phyloP scores from a whole-genome alignment of 2,329 filamentous ascomycete genomes.

The Neophaeococcomyces aloes region DNA sequence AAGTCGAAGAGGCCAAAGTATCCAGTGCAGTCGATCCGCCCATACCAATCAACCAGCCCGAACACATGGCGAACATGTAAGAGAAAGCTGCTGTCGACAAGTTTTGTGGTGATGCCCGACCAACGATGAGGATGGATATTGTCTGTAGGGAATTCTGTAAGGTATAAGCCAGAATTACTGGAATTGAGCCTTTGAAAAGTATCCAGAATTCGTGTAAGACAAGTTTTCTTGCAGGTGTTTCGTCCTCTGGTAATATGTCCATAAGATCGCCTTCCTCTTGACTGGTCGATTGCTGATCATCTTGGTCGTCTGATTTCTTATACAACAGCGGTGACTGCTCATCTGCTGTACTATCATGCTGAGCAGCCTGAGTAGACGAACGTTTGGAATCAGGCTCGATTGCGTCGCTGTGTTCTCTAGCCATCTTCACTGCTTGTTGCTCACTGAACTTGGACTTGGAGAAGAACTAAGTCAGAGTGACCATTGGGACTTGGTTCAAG shows the following conservation, averaged over 20 bases:
- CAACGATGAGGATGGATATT: constrained; percentile 68
- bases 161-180: constrained; percentile 74
- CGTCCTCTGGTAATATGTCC: constrained; percentile 19
- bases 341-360: constrained; percentile 22
- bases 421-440: too few species aligned
- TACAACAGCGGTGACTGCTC: constrained; percentile 37
- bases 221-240: constrained; percentile 27
- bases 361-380: not conserved
- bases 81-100: constrained; percentile 75
- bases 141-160: constrained; percentile 81
- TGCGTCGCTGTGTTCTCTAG: not conserved
- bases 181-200: constrained; percentile 58
- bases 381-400: too few species aligned
- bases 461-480: too few species aligned
- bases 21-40: constrained; percentile 80
- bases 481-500: too few species aligned
- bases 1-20: constrained; percentile 71
- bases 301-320: constrained; percentile 22
- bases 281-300: constrained; percentile 9
- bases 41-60: constrained; percentile 75
- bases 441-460: too few species aligned
- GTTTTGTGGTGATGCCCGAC: constrained; percentile 66
- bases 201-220: constrained; percentile 53
- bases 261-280: constrained; percentile 16
- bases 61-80: constrained; percentile 90